Evolutionary conservation across 1,139 yeast species (phyloP), one percentile per base, ranked within the genome.

Genomic region (Taiozyma onychis): DNA sequence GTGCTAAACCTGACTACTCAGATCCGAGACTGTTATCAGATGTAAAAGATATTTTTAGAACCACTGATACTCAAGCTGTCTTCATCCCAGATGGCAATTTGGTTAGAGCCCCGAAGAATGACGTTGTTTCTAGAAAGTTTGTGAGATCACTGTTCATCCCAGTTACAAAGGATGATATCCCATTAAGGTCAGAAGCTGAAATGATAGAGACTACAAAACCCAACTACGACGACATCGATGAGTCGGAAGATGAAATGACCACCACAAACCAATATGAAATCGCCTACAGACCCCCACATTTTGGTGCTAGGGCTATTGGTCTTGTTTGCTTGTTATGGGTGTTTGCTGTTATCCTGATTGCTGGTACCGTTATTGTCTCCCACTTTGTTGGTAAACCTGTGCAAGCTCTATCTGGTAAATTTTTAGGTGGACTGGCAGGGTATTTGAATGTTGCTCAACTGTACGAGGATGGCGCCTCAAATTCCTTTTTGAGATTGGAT

Each of bases 271-370:
- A 80, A 1, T 88, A 91, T 64, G 74, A 80, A 1, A 78, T 91
- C 34, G 97, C 91, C 2, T 93, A 91, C 67, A 75, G 90, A 48
- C 99, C 99, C 3, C 96, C 96, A 2, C 60, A 76, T 51, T 88
- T 93, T 66, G 76, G 81, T 48, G 45, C 65, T 14, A 75, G 97
- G 48, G 75, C 90, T 45, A 72, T 77, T 41, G 68, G 67, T 0
- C 69, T 93, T 46, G 71, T 90, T 44, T 64, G 73, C 1, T 68
- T 78, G 65, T 71, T 90, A 32, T 90, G 97, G 95, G 61, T 78
- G 2, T 85, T 83, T 64, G 83, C 95, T 0, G 76, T 82, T 1
- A 48, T 81, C 1, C 66, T 85, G 30, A 70, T 80, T 6, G 56
- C 76, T 30, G 59, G 67, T 5, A 52, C 72, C 0, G 55, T 68